Percentiles rank a stretch among this genome's conserved stretches.
phyloP scores from a whole-genome alignment of 2,329 filamentous ascomycete genomes.

The Phoma sp. region DNA sequence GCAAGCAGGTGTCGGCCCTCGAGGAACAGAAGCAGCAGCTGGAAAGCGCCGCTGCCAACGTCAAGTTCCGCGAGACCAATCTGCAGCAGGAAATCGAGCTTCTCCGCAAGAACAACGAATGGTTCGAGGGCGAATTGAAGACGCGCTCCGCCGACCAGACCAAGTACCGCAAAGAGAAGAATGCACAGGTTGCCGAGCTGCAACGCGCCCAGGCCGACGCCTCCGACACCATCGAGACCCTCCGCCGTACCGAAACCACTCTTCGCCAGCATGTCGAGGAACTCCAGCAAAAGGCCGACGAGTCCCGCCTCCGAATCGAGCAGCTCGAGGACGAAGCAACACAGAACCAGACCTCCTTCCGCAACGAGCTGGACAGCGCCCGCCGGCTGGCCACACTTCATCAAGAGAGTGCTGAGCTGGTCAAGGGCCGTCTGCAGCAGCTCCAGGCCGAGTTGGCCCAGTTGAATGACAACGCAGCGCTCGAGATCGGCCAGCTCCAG shows the following conservation, averaged over 20 bases:
- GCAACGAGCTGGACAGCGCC: slow-evolving; percentile 81
- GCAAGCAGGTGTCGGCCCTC: slow-evolving; percentile 78
- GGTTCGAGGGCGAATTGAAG: slow-evolving; percentile 90
- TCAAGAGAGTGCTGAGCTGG: slow-evolving; percentile 74
- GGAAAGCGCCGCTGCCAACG: slow-evolving; percentile 77
- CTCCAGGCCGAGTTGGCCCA: slow-evolving; percentile 69
- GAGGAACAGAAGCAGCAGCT: slow-evolving; percentile 85
- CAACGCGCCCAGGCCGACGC: slow-evolving; percentile 89
- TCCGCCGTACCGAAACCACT: slow-evolving; percentile 79
- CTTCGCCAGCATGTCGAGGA: slow-evolving; percentile 83
- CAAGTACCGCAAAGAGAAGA: slow-evolving; percentile 94
- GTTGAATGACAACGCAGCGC: slow-evolving; percentile 70
- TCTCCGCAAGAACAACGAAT: slow-evolving; percentile 88
- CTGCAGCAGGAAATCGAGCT: slow-evolving; percentile 89
- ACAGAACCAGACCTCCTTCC: slow-evolving; percentile 83
- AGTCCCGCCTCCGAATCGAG: slow-evolving; percentile 80
- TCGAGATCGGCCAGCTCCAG: slow-evolving; percentile 57
- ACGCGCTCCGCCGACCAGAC: slow-evolving; percentile 85
- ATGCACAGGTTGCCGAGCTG: slow-evolving; percentile 83
- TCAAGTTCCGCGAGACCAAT: slow-evolving; percentile 89
- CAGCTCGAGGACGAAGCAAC: slow-evolving; percentile 83
- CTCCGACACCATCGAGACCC: slow-evolving; percentile 73
- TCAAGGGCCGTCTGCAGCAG: slow-evolving; percentile 72
- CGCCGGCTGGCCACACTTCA: slow-evolving; percentile 83
- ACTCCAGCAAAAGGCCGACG: slow-evolving; percentile 84